phyloP scores from a whole-genome alignment of 768 basidiomycete species.

The Phlebiopsis gigantea region DNA sequence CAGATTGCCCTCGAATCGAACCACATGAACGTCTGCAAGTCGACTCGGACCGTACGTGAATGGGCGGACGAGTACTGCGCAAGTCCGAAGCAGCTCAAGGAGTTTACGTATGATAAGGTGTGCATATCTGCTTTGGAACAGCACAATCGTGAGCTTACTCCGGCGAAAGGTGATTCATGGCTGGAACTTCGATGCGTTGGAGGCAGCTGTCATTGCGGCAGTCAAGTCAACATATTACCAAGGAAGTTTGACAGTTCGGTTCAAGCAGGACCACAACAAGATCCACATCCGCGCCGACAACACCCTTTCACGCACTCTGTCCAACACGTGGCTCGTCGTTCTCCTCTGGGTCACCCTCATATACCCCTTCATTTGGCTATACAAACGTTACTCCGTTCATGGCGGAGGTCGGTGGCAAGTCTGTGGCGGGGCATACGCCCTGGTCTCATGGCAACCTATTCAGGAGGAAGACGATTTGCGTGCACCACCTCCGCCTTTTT shows the following conservation, averaged over 20 bases:
- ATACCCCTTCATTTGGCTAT: conserved; percentile 80
- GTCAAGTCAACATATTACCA: conserved; percentile 36
- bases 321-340: conserved; percentile 66
- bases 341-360: conserved; percentile 64
- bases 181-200: conserved; percentile 45
- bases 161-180: conserved; percentile 45
- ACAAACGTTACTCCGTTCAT: conserved; percentile 55
- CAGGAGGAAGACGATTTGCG: conserved; percentile 13
- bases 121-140: conserved; percentile 1
- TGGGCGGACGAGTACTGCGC: conserved; percentile 85
- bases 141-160: not conserved
- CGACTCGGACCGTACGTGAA: conserved; percentile 58
- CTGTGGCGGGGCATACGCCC: conserved; percentile 70
- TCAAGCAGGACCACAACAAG: conserved; percentile 39
- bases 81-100: conserved; percentile 66
- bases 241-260: conserved; percentile 42
- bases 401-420: conserved; percentile 77
- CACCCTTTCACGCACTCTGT: conserved; percentile 58
- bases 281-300: conserved; percentile 68
- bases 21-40: conserved; percentile 32
- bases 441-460: conserved; percentile 40
- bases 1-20: conserved; percentile 8
- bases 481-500: conserved; percentile 18
- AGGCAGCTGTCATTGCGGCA: conserved; percentile 31
- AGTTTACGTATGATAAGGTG: conserved; percentile 73